Conservation (phyloP, 2,329 filamentous ascomycete species). For the Rhexocercosporidium sp. region DNA sequence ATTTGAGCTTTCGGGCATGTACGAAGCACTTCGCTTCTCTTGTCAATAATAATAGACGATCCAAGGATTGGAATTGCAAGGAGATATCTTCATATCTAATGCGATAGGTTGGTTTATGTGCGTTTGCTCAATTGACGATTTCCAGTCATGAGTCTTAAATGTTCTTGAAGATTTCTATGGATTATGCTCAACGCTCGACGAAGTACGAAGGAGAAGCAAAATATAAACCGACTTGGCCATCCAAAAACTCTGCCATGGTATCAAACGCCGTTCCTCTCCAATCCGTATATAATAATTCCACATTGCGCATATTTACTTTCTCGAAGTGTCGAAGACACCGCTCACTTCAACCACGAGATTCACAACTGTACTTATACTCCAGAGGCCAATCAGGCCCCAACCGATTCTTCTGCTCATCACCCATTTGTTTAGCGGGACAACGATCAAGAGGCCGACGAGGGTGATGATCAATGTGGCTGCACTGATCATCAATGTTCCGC, state of each 20-base stretch:
- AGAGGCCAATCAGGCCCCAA: conserved; percentile 77
- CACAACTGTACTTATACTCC: conserved; percentile 77
- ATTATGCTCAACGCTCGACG: not conserved
- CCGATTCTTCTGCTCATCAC: conserved; percentile 83
- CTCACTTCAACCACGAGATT: conserved; percentile 83
- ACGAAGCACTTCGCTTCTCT: too few species aligned
- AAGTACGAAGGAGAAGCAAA: not conserved
- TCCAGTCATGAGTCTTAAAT: not conserved
- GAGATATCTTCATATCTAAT: too few species aligned
- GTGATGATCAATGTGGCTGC: conserved; percentile 84
- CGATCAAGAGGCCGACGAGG: conserved; percentile 75
- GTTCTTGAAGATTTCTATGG: not conserved
- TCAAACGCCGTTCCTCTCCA: conserved; percentile 6
- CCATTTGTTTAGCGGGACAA: conserved; percentile 87
- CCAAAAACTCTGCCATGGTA: not conserved
- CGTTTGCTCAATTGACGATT: too few species aligned
- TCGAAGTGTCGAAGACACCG: conserved; percentile 44
- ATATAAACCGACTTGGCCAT: not conserved
- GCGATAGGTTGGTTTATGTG: too few species aligned
- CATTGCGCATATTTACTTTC: not conserved
- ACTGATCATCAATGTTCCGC: conserved; percentile 82
- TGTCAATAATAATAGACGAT: too few species aligned
- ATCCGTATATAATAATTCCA: not conserved
- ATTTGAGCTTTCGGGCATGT: too few species aligned
- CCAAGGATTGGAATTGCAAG: too few species aligned